A percentile compares a stretch with the other conserved stretches of the same genome.
These are phyloP conservation scores for Balansia obtecta DNA, from an alignment of 2,329 filamentous ascomycete genomes.

Conservation along the genomic window DNA sequence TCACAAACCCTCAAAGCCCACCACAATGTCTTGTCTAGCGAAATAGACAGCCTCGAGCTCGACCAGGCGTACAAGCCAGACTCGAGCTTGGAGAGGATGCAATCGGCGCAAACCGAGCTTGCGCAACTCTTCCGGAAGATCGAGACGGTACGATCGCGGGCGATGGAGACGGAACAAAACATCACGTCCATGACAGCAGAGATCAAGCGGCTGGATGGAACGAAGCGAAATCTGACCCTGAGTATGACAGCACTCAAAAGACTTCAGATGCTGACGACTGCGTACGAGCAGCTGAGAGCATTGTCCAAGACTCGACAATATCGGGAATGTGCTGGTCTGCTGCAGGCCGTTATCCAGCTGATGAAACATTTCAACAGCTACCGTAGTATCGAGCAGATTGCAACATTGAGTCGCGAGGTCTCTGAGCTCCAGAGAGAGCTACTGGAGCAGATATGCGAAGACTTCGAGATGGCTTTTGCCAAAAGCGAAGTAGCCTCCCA, in stretches of 20 bases:
- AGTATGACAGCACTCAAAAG: slow-evolving; percentile 97
- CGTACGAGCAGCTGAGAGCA: slow-evolving; percentile 88
- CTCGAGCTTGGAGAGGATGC: slow-evolving; percentile 82
- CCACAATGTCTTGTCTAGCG: slow-evolving; percentile 69
- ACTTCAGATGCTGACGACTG: slow-evolving; percentile 95
- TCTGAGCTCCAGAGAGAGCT: slow-evolving; percentile 86
- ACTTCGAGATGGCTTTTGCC: slow-evolving; percentile 91
- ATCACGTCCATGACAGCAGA: slow-evolving; percentile 99
- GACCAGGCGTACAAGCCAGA: slow-evolving; percentile 76
- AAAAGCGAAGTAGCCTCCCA: slow-evolving; percentile 68
- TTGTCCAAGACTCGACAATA: slow-evolving; percentile 83
- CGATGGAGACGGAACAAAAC: slow-evolving; percentile 83
- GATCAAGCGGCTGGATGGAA: slow-evolving; percentile 92
- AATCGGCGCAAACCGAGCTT: slow-evolving; percentile 80
- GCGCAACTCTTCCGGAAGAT: slow-evolving; percentile 88
- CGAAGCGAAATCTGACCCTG: slow-evolving; percentile 88
- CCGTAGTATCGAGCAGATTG: slow-evolving; percentile 94
- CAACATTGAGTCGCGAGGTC: slow-evolving; percentile 81
- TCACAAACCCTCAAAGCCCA: slow-evolving; percentile 61
- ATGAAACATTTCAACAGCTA: slow-evolving; percentile 99
- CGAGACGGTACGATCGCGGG: slow-evolving; percentile 78
- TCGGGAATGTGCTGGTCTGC: slow-evolving; percentile 80
- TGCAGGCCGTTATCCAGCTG: slow-evolving; percentile 91
- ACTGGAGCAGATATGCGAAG: slow-evolving; percentile 95
- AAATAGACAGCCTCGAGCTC: slow-evolving; percentile 62